These are phyloP conservation scores for Hypocrella siamensis DNA, from an alignment of 2,329 filamentous ascomycete genomes.

Conservation along the genomic window DNA sequence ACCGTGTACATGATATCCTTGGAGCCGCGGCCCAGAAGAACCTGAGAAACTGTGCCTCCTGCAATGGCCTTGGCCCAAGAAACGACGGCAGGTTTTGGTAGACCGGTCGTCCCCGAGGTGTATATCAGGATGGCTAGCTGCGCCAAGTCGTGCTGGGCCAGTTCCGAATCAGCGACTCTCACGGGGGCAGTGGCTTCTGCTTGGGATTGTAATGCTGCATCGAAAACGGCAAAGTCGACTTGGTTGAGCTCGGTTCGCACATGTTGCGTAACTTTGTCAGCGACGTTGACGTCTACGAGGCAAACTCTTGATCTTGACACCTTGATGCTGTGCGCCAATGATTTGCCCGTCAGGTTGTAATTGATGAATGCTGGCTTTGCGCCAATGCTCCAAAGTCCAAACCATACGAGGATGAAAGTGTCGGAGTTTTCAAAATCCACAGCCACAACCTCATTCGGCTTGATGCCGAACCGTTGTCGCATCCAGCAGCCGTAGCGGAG, in stretches of 20 bases:
- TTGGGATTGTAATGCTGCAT: slow-evolving; percentile 37
- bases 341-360: slow-evolving; percentile 60
- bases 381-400: slow-evolving; percentile 71
- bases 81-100: slow-evolving; percentile 67
- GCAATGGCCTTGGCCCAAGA: slow-evolving; percentile 52
- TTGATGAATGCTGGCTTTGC: slow-evolving; percentile 78
- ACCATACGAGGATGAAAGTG: slow-evolving; percentile 58
- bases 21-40: slow-evolving; percentile 40
- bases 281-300: slow-evolving; percentile 49
- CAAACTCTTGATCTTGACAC: slow-evolving; percentile 51
- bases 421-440: slow-evolving; percentile 71
- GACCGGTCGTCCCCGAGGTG: slow-evolving; percentile 71
- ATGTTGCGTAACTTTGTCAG: slow-evolving; percentile 39
- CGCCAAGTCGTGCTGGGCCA: slow-evolving; percentile 30
- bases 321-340: slow-evolving; percentile 59
- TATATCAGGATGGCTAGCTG: slow-evolving; percentile 65
- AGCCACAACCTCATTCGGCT: slow-evolving; percentile 61
- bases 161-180: slow-evolving; percentile 41
- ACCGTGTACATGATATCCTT: slow-evolving; percentile 58
- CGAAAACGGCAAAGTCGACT: slow-evolving; percentile 47
- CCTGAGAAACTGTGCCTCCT: slow-evolving; percentile 19
- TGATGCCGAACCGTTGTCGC: slow-evolving; percentile 44
- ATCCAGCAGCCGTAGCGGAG: slow-evolving; percentile 66
- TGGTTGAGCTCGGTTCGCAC: slow-evolving; percentile 31
- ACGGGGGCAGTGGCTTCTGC: slow-evolving; percentile 33